Percentiles rank a stretch among this genome's conserved stretches.
Conservation (phyloP, 495 filamentous ascomycete genomes). For the Xylaria venustula region DNA sequence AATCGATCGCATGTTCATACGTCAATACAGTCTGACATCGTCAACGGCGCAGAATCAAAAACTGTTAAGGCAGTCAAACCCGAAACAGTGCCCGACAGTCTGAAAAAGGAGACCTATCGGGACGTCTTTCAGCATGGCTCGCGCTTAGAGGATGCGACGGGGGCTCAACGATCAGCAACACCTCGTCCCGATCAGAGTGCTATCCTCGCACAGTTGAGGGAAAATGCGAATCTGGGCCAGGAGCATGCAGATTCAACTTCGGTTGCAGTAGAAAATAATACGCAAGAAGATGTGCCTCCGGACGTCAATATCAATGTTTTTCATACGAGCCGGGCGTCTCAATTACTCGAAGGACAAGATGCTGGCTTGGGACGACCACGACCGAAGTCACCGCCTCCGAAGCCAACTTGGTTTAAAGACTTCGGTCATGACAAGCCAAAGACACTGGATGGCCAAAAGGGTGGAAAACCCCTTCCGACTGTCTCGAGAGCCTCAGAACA, state of each 20-base stretch:
- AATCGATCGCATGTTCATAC: background rate
- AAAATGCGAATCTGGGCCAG: slow-evolving; percentile 19
- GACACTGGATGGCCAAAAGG: slow-evolving; percentile 1
- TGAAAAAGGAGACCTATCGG: background rate
- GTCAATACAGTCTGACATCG: background rate
- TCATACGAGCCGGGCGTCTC: slow-evolving; percentile 33
- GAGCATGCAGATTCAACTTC: background rate
- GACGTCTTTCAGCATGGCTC: slow-evolving; percentile 8
- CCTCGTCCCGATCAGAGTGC: slow-evolving; percentile 35
- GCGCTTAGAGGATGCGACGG: slow-evolving; percentile 1
- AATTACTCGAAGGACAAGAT: slow-evolving; percentile 29
- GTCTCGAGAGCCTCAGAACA: slow-evolving; percentile 7
- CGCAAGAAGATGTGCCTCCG: slow-evolving; percentile 20
- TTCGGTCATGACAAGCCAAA: slow-evolving; percentile 24
- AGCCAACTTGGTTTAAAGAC: slow-evolving; percentile 32
- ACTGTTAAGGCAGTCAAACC: background rate
- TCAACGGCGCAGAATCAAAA: background rate
- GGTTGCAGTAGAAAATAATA: background rate
- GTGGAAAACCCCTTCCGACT: background rate
- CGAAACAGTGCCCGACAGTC: background rate
- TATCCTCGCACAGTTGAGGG: slow-evolving; percentile 34
- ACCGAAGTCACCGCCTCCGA: slow-evolving; percentile 13
- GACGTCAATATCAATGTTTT: slow-evolving; percentile 40
- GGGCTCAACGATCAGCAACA: slow-evolving; percentile 2
- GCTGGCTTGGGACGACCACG: slow-evolving; percentile 12